phyloP scores from a whole-genome alignment of 2,329 filamentous ascomycete species.

The Aureobasidium namibiae region DNA sequence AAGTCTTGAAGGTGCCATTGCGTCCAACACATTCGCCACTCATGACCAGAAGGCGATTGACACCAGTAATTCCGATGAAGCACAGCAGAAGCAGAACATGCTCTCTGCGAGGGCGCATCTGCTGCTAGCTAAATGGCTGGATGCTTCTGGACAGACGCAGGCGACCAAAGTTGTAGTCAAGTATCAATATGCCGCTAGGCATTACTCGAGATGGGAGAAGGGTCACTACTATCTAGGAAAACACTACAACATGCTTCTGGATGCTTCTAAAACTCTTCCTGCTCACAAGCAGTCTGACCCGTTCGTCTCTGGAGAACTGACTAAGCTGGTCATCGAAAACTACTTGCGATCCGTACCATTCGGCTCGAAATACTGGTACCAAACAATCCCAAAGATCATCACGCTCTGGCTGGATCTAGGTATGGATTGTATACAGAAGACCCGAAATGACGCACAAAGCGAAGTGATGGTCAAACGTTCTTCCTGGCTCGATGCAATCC shows the following conservation, averaged over 20 bases:
- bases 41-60: constrained; percentile 29
- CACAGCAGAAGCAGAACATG: constrained; percentile 46
- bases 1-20: constrained; percentile 77
- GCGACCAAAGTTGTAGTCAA: constrained; percentile 68
- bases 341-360: constrained; percentile 79
- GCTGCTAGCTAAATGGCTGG: constrained; percentile 92
- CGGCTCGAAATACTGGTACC: constrained; percentile 92
- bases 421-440: constrained; percentile 48
- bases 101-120: constrained; percentile 74
- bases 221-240: constrained; percentile 94
- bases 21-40: constrained; percentile 63
- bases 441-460: constrained; percentile 37
- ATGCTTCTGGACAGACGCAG: constrained; percentile 87
- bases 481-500: constrained; percentile 59
- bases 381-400: constrained; percentile 82
- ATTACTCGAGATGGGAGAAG: constrained; percentile 74
- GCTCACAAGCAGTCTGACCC: constrained; percentile 57
- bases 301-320: constrained; percentile 66
- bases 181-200: constrained; percentile 74
- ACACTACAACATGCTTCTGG: constrained; percentile 92
- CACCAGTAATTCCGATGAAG: constrained; percentile 24
- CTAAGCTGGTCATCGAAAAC: constrained; percentile 87
- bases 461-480: constrained; percentile 43
- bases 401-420: constrained; percentile 94
- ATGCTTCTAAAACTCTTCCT: constrained; percentile 74